phyloP scores from a whole-genome alignment of 2,329 filamentous ascomycete species.

The Cryphonectria carpinicola region DNA sequence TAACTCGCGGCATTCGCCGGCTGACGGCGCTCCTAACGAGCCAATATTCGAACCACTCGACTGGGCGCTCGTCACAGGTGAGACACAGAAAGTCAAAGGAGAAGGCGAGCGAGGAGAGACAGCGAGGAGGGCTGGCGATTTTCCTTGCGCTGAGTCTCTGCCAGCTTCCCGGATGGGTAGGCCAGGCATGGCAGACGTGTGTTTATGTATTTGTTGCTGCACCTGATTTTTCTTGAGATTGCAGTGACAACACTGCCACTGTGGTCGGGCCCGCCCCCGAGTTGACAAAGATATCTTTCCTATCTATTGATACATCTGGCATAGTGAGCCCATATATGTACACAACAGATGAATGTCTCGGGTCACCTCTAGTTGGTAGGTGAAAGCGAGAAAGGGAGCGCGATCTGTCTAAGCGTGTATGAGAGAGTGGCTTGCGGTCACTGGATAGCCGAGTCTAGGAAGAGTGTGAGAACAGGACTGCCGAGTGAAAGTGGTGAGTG shows the following conservation, averaged over 20 bases:
- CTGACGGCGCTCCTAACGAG: background rate
- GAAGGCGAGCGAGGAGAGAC: slow-evolving; percentile 9
- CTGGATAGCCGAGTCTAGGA: background rate
- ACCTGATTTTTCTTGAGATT: background rate
- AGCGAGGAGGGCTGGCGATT: background rate
- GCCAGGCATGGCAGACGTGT: background rate
- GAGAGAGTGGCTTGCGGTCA: slow-evolving; percentile 28
- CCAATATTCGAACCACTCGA: background rate
- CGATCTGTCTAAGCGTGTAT: slow-evolving; percentile 31
- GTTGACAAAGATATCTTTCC: background rate
- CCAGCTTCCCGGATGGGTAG: background rate
- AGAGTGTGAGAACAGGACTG: background rate
- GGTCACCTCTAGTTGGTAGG: slow-evolving; percentile 15
- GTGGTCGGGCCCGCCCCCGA: background rate
- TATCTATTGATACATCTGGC: slow-evolving; percentile 8
- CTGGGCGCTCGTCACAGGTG: slow-evolving; percentile 4
- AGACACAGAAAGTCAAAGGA: slow-evolving; percentile 11
- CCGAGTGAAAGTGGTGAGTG: background rate
- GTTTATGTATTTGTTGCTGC: background rate
- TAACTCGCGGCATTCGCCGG: slow-evolving; percentile 30
- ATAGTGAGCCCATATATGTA: background rate
- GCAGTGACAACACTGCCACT: background rate
- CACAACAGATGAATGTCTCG: background rate
- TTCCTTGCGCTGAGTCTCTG: background rate
- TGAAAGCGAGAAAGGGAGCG: slow-evolving; percentile 17